Base-by-base conservation (phyloP, 192 early-diverging fungal species). In the Mortierella alpina region DNA sequence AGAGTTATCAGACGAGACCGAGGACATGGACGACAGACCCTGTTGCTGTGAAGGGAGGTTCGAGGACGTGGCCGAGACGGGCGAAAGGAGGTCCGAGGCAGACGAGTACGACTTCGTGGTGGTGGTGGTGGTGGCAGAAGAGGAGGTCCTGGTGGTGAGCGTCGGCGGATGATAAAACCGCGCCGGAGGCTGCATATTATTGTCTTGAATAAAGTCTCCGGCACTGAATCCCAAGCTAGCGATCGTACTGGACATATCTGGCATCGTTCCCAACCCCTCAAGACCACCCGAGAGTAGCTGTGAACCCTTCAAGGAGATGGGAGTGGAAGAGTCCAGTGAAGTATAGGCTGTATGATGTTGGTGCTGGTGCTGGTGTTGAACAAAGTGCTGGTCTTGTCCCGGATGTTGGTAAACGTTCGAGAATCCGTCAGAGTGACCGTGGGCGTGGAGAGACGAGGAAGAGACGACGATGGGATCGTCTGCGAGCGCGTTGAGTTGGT, bases 211-310 rank as follows among this genome's bases (percentile, higher is more conserved):
- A 22, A 65, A 63, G 13, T 45, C 63, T 3, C 49, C 62, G 1
- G 75, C 14, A 4, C 39, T 2, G 15, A 58, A 70, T 6, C 14
- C 49, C 11, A 57, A 31, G 13, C 45, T 40, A 5, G 10, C n/a
- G 8, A 66, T 53, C 7, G 72, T 18, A 12, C 2, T 18, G 15
- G 52, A 39, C 13, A 54, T 15, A 0, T 42, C 57, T 4, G 60
- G 15, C 15, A 56, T 14, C 9, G 65, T 47, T 1, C 47, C 41
- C 45, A 65, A 44, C 2, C 59, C 54, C 5, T 67, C 66, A 22
- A 56, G 58, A 44, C 42, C 66, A 11, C 73, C 66, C 1, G 75
- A 56, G 15, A 78, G 50, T 0, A 78, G 63, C 23, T 41, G 40
- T 0, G 75, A 78, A 15, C 48, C 48, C 11, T 50, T 66, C 17